phyloP scores from a whole-genome alignment of 495 filamentous ascomycete species.

The Penicillium coffeae region DNA sequence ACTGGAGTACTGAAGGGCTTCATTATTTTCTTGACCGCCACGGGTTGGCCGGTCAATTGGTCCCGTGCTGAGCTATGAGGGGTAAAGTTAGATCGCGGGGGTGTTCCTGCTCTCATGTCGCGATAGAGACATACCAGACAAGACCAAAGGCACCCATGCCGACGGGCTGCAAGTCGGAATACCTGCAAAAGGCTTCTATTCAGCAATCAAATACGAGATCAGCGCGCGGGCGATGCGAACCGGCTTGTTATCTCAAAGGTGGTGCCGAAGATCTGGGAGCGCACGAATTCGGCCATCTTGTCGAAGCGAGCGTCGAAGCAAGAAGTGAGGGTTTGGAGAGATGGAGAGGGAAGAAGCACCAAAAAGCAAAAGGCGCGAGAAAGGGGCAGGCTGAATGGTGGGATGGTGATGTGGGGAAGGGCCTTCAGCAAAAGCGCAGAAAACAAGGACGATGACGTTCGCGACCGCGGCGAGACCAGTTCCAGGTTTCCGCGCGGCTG shows the following conservation, averaged over 20 bases:
- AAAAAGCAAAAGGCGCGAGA: constrained; percentile 6
- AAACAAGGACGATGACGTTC: constrained; percentile 42
- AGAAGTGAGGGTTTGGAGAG: constrained; percentile 1
- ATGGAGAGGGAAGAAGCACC: not conserved
- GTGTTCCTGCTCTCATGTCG: constrained; percentile 10
- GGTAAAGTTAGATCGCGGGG: constrained; percentile 15
- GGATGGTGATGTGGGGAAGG: constrained; percentile 36
- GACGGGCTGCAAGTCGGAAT: constrained; percentile 95
- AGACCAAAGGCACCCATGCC: constrained; percentile 99
- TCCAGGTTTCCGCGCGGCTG: constrained; percentile 21
- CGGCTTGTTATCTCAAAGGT: constrained; percentile 99
- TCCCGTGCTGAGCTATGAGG: constrained; percentile 82
- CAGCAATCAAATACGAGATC: constrained; percentile 6
- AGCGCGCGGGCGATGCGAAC: constrained; percentile 46
- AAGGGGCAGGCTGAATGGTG: constrained; percentile 9
- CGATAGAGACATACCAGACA: constrained; percentile 69
- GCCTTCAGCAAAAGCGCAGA: constrained; percentile 25
- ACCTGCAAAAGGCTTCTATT: constrained; percentile 51
- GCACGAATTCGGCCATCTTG: constrained; percentile 94
- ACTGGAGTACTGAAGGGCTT: constrained; percentile 99
- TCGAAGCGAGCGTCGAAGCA: constrained; percentile 3
- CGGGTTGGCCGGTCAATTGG: constrained; percentile 90
- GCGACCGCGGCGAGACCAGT: constrained; percentile 13
- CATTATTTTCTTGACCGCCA: constrained; percentile 99
- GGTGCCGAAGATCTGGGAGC: constrained; percentile 98